Evolutionary conservation across 2,329 filamentous ascomycete genomes (phyloP), one percentile per base, ranked within the genome.

Genomic region (Harringtonia lauricola): DNA sequence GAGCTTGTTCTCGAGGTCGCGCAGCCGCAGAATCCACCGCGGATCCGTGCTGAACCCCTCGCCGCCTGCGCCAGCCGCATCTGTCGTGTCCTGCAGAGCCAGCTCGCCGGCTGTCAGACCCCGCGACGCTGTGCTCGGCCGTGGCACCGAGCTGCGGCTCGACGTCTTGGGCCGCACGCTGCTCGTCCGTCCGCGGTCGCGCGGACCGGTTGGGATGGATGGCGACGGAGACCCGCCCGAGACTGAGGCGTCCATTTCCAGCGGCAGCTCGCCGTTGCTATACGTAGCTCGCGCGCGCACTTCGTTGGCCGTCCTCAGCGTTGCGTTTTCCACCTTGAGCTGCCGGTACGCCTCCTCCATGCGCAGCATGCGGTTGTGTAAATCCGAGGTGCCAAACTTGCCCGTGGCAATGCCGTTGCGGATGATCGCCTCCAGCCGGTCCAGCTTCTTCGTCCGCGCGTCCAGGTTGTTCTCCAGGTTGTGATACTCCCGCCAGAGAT

Each of bases 401-500:
- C 70, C 74, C 1, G 64, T 60, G 2, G 76, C 71, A 15, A 80
- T 64, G 15, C 71, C 74, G 51, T 81, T 83, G 47, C 83, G 75
- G 34, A 92, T 79, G 35, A 86, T 74, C 15, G 81, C 78, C 62
- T 98, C 92, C 1, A 98, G 71, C 3, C 85, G 78, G 51, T 96
- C 90, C 26, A 98, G 75, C 53, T 87, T 86, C 66, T 94, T 92
- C 47, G 82, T 74, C 15, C 88, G 81, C 22, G 79, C 65, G 43
- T 92, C 86, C 24, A 95, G 76, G 31, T 80, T 85, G 52, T 79
- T 80, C 60, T 95, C 88, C 2, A 98, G 71, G 0, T 74, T 77
- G 55, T 94, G 85, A 56, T 95, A 96, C 56, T 96, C 89, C 49
- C 87, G 86, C 66, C 81, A 83, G n/a, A 96, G 66, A 47, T 94